Evolutionary conservation across 2,329 filamentous ascomycete genomes (phyloP).

Genomic region (Anthostomella pinea): DNA sequence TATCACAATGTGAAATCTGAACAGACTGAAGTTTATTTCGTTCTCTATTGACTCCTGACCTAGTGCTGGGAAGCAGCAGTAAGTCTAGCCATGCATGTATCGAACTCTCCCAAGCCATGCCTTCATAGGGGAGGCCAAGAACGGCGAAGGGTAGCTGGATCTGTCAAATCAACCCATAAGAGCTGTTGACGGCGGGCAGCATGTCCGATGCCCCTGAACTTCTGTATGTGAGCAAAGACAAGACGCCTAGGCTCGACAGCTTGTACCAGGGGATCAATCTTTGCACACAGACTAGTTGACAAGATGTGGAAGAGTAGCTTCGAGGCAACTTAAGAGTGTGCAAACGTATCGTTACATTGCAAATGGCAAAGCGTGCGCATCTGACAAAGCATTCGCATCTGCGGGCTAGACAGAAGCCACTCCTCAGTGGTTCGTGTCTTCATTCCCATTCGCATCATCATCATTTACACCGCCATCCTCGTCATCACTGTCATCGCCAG

Average conservation of each 20-base stretch:
- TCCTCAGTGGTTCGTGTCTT: constrained; percentile 15
- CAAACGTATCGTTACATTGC: constrained; percentile 41
- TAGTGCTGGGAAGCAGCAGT: too few species aligned
- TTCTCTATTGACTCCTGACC: too few species aligned
- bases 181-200: constrained; percentile 22
- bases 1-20: too few species aligned
- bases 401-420: constrained; percentile 7
- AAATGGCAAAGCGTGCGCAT: constrained; percentile 11
- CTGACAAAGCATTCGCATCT: constrained; percentile 11
- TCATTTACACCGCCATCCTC: constrained; percentile 48
- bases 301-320: constrained; percentile 71
- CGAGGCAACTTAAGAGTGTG: constrained; percentile 98
- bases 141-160: constrained; percentile 19
- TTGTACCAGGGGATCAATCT: constrained; percentile 57
- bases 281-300: constrained; percentile 97
- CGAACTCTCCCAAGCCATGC: constrained; percentile 23
- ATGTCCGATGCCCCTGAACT: constrained; percentile 35
- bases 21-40: too few species aligned
- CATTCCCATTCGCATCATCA: constrained; percentile 26
- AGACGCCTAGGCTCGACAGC: constrained; percentile 49
- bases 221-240: constrained; percentile 40
- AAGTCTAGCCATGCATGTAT: constrained; percentile 19
- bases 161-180: constrained; percentile 20
- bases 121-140: constrained; percentile 15
- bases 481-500: constrained; percentile 57